Conservation (phyloP, 768 basidiomycete genomes). For the Amanita subjunquillea region DNA sequence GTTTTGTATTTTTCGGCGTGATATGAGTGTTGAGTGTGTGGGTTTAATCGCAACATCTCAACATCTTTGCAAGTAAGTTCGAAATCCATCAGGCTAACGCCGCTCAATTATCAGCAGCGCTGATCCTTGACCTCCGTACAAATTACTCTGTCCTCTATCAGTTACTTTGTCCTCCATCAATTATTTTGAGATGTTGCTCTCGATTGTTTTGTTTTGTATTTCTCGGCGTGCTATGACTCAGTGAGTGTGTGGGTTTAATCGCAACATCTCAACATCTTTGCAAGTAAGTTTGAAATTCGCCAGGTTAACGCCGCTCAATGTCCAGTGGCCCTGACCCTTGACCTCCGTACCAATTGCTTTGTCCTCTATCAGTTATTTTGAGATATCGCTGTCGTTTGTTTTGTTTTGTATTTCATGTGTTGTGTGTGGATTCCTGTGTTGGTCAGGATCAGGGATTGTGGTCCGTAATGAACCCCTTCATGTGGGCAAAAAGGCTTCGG, state of each 20-base stretch:
- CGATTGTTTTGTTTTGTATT: background rate
- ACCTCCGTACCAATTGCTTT: background rate
- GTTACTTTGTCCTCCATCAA: background rate
- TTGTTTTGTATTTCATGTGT: background rate
- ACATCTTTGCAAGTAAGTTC: constrained; percentile 2
- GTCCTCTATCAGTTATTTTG: background rate
- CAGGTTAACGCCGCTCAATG: background rate
- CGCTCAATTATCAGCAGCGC: background rate
- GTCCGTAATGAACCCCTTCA: no score
- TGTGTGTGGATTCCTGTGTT: background rate
- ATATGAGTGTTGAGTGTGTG: no score
- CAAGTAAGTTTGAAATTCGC: constrained; percentile 1
- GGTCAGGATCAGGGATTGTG: background rate
- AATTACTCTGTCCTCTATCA: background rate
- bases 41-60: background rate
- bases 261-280: background rate
- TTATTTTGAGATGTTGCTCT: background rate
- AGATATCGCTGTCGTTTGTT: background rate
- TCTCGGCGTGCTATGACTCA: background rate
- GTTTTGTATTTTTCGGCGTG: background rate
- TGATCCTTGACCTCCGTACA: background rate
- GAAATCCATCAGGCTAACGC: background rate
- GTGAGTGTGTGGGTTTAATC: background rate
- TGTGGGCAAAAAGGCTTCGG: background rate
- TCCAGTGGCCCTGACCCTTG: background rate